Evolutionary conservation across 2,329 filamentous ascomycete genomes (phyloP).

Genomic region (Elsinoe australis): DNA sequence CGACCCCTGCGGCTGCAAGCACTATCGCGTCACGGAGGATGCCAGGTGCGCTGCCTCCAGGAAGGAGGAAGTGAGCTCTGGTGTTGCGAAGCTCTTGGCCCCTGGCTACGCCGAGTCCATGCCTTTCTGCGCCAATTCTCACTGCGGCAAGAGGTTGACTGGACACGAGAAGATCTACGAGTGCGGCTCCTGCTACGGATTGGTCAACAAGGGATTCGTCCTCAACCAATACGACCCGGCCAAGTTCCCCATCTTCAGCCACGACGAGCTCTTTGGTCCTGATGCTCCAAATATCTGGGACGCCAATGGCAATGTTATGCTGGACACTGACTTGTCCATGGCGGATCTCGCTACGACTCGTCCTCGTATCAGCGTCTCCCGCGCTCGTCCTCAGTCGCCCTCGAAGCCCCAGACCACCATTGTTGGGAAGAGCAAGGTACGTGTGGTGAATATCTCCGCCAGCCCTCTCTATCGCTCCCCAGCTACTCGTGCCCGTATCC

Average conservation of each 20-base stretch:
- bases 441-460: no score
- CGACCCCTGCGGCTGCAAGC: neutral
- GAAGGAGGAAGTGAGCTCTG: neutral
- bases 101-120: neutral
- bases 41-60: neutral
- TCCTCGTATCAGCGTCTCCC: no score
- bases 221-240: neutral
- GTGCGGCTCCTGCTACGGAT: slow-evolving; percentile 1
- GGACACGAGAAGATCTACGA: neutral
- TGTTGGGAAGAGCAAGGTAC: no score
- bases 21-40: neutral
- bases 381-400: no score
- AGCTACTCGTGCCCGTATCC: no score
- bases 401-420: no score
- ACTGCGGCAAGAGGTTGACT: neutral
- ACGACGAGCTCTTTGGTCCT: neutral
- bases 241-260: no score
- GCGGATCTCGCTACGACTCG: neutral
- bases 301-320: neutral
- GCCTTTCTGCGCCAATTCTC: neutral
- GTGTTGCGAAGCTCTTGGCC: no score
- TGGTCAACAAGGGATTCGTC: neutral
- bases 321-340: neutral
- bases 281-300: neutral
- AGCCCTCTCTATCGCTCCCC: no score